A percentile compares a stretch with the other conserved stretches of the same genome.
Evolutionary conservation across 805 yeast species (phyloP).

Genomic region (Kregervanrija fluxuum): DNA sequence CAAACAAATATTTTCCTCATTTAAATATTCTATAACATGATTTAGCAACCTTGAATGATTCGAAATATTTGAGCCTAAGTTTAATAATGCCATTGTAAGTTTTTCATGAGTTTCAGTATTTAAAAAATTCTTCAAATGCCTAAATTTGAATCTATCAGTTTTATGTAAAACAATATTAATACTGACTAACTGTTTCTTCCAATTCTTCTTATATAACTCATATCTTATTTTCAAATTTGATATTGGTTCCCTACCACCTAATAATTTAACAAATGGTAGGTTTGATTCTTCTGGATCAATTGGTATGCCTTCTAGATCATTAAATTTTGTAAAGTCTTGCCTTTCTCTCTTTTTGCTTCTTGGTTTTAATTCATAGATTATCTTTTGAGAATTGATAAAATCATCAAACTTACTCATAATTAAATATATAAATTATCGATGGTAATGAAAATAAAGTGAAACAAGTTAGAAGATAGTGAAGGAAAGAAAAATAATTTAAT

Average conservation of each 20-base stretch:
- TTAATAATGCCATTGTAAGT: constrained; percentile 31
- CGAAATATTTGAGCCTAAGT: constrained; percentile 36
- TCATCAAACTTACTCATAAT: constrained; percentile 11
- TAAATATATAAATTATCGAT: background rate
- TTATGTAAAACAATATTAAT: constrained; percentile 26
- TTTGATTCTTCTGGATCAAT: constrained; percentile 8
- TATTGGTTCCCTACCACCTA: constrained; percentile 37
- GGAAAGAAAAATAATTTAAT: too few species aligned
- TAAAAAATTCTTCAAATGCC: constrained; percentile 23
- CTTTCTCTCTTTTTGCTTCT: constrained; percentile 1
- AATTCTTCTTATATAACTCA: constrained; percentile 33
- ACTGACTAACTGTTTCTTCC: constrained; percentile 27
- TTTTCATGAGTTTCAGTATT: constrained; percentile 9
- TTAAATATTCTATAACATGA: constrained; percentile 19
- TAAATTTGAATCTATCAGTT: constrained; percentile 30
- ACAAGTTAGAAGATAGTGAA: too few species aligned
- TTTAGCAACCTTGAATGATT: constrained; percentile 31
- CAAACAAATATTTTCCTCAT: constrained; percentile 8
- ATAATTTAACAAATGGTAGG: constrained; percentile 35
- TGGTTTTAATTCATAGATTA: constrained; percentile 22
- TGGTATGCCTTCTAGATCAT: constrained; percentile 1
- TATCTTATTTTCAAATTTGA: constrained; percentile 32
- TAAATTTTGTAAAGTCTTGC: background rate
- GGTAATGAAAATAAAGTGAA: too few species aligned
- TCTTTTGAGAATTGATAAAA: constrained; percentile 26